phyloP scores from a whole-genome alignment of 2,329 filamentous ascomycete genomes.

The Epichloe elymi region DNA sequence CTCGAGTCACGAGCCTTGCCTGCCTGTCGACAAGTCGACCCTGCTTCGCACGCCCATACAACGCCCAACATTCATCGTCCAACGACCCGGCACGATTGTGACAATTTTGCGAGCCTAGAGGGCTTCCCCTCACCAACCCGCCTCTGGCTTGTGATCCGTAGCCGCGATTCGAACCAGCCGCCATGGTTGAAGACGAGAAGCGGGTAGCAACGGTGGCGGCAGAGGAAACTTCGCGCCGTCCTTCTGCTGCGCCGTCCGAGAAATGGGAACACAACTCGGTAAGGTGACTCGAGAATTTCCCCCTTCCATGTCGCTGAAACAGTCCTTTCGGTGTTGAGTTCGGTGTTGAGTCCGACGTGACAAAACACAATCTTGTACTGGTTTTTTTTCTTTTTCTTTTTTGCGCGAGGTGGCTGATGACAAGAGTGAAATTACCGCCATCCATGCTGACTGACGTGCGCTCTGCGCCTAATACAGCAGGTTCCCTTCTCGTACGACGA shows the following conservation, averaged over 20 bases:
- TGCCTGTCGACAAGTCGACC: neutral
- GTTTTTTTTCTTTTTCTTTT: too few species aligned
- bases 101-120: constrained; percentile 4
- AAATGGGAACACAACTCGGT: constrained; percentile 8
- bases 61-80: neutral
- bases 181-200: constrained; percentile 21
- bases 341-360: too few species aligned
- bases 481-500: constrained; percentile 27
- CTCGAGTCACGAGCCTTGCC: neutral
- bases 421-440: neutral
- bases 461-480: constrained; percentile 9
- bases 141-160: neutral
- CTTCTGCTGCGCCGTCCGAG: constrained; percentile 7
- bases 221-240: constrained; percentile 8
- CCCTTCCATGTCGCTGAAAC: too few species aligned
- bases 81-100: constrained; percentile 8
- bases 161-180: neutral
- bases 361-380: neutral
- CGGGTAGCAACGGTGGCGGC: constrained; percentile 11
- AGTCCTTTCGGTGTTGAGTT: too few species aligned
- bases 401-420: neutral
- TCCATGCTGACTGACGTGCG: neutral
- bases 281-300: neutral
- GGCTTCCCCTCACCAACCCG: constrained; percentile 6
- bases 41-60: too few species aligned